phyloP scores from a whole-genome alignment of 176 grass and related monocot genomes.

The Zoysia japonica region DNA sequence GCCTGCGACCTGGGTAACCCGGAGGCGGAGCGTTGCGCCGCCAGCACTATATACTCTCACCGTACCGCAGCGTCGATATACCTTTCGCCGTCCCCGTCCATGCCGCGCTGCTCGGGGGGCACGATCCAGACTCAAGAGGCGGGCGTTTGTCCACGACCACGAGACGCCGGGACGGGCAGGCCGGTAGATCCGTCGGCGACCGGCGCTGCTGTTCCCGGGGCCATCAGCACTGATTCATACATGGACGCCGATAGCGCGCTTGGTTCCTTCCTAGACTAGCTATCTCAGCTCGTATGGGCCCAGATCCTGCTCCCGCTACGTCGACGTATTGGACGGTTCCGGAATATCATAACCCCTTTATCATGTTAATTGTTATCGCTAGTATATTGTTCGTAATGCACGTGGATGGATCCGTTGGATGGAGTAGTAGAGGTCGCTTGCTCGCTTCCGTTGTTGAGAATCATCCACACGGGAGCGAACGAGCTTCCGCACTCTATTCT shows the following conservation, averaged over 20 bases:
- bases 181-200: not conserved
- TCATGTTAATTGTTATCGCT: no score
- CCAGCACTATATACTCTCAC: no score
- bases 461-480: not conserved
- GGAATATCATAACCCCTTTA: not conserved
- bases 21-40: no score
- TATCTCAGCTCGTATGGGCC: not conserved
- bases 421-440: no score
- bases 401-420: slow-evolving; percentile 1
- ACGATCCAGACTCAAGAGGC: no score
- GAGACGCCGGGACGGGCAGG: not conserved
- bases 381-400: slow-evolving; percentile 6
- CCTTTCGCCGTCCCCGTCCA: not conserved
- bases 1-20: no score
- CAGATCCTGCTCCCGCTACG: not conserved
- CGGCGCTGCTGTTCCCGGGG: not conserved
- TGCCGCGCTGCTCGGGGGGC: not conserved
- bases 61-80: no score
- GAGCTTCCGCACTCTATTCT: not conserved
- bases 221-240: not conserved
- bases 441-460: not conserved
- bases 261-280: not conserved
- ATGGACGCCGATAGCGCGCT: not conserved
- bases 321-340: slow-evolving; percentile 7
- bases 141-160: not conserved